Evolutionary conservation across 192 early-diverging fungal species (phyloP).

Genomic region (Umbelopsis sp.): DNA sequence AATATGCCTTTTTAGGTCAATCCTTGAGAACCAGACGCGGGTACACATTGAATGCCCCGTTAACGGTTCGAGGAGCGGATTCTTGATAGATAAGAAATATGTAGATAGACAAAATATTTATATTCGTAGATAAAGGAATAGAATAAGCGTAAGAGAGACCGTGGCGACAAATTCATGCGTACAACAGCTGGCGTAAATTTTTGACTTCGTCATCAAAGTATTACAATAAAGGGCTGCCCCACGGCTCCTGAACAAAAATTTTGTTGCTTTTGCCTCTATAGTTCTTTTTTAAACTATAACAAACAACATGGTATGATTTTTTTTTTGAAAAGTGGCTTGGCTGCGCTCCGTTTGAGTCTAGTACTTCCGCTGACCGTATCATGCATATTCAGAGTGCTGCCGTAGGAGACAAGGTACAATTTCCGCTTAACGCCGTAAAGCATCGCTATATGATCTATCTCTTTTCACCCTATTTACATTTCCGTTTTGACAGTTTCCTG

Average conservation of each 20-base stretch:
- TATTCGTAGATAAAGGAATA: no score
- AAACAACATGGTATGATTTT: not conserved
- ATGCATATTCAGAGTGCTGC: not conserved
- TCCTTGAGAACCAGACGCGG: no score
- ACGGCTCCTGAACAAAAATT: not conserved
- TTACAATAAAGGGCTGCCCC: not conserved
- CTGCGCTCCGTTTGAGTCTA: no score
- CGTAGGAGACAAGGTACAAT: slow-evolving; percentile 18
- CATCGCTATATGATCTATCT: not conserved
- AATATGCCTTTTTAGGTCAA: no score
- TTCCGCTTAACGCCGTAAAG: not conserved
- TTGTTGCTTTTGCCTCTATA: not conserved
- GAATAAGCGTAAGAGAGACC: no score
- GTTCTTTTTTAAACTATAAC: not conserved
- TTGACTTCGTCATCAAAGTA: not conserved
- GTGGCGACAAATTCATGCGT: no score
- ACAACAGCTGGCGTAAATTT: no score
- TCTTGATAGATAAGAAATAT: no score
- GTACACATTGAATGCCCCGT: no score
- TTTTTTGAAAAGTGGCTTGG: no score
- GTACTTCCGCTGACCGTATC: not conserved
- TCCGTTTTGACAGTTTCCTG: slow-evolving; percentile 18
- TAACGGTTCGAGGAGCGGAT: no score
- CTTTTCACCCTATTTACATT: not conserved
- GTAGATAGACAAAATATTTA: no score